Base-by-base conservation (phyloP, 768 basidiomycete species). In the Hericium rajendrae region DNA sequence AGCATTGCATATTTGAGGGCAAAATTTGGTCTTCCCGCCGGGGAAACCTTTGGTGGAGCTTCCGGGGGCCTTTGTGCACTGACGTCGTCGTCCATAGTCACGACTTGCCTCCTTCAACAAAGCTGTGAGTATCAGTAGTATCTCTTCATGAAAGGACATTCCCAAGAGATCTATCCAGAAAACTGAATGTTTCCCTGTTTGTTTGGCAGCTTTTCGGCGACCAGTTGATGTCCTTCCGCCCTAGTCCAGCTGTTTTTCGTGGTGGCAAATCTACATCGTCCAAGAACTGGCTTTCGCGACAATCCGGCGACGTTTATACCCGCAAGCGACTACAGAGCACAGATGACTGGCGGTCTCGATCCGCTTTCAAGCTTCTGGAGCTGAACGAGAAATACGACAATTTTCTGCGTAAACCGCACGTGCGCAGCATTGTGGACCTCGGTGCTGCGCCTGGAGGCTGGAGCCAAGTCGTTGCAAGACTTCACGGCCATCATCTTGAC, bases 381-480 rank as follows among this genome's bases (percentile, higher is more conserved):
- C 79, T 98, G 52, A 75, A 90, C 66, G 69, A 76, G 0, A 73
- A 75, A 39, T 82, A 76, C 69, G 76, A 76, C 11, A 59, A 72
- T 2, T 82, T 91, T 60, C 71, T 86, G 46, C 67, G 68, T 16
- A 70, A 76, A 48, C 68, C 71, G 24, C 76, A 86, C 55, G 80
- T 87, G 4, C 74, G 69, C 1, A 75, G 79, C 16, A 82, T 95
- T 0, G 82, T 94, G 1, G 94, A 97, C 70, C 79, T 97, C 20
- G 94, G 95, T 15, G 90, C 90, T 0, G 91, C 93, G 0, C 95
- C 94, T 0, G 94, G 94, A 0, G 92, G 92, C 0, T 98, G 95
- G 94, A 88, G 86, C 52, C 94, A 97, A 66, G 93, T 93, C 11
- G 84, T 82, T 13, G 78, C 82, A 0, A 75, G 74, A 37, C 78